Evolutionary conservation across 208 protist species (phyloP), one percentile per base, ranked within the genome.

Genomic region (Acanthamoeba triangularis): DNA sequence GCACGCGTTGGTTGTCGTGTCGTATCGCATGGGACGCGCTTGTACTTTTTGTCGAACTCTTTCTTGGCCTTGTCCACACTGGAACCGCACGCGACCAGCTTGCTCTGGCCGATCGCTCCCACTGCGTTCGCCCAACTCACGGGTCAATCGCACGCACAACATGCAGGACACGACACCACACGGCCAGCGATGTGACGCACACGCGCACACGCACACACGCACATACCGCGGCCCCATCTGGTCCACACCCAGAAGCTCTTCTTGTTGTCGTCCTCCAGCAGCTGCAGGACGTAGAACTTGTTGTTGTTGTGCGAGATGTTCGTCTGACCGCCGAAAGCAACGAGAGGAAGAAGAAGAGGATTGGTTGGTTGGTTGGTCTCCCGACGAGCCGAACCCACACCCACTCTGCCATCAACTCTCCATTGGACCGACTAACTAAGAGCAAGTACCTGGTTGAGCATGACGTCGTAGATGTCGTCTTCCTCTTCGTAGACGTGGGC

Each of bases 271-370:
- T 95, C 47, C 76, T 95, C 76, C 14, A 95, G 80, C 54, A 95
- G 1, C 63, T 95, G 93, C 11, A 95, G 30, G 18, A 54, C 47
- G 78, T 95, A 95, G 44, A 95, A 95, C 80, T 95, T 95, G 93
- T 95, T 95, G 78, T 95, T 63, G 63, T 90, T 95, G 76, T 95
- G 44, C 7, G 72, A 76, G 10, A 95, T 95, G 59, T 95, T 61
- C 14, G 93, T 95, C 80, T 95, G 92, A 23, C 30, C 61, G 8
- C 8, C 23, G 61, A 33, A 10, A 23, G 0, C 11, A 59, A 23
- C 16, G 20, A 25, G 11, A 59, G 20, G 54, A 14, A 14, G 16
- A 28, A 88, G 2, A 88, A 61, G 49, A 54, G 49, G 13, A 18
- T n/a, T 69, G 61, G 23, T 25, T 25, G 6, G 61, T n/a, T 69